Base-by-base conservation (phyloP, 108 stramenopile genomes). In the Craspedostauros australis region DNA sequence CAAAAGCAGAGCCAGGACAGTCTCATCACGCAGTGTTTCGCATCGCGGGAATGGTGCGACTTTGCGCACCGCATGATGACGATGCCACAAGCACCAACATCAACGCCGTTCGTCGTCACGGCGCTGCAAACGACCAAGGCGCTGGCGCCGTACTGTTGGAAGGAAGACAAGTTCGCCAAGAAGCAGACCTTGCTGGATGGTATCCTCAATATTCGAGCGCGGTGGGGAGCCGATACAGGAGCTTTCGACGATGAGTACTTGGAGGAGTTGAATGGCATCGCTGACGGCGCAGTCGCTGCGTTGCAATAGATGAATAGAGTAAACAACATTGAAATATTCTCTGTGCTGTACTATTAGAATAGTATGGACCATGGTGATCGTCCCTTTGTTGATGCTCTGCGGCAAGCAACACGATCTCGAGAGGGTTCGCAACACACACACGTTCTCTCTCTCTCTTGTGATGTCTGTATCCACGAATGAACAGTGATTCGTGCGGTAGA, bases 141-240 rank as follows among this genome's bases (percentile, higher is more conserved):
- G 18, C 26, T 84, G 45, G 73, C 66, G n/a, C 77, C 75, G 12
- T 57, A 41, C 39, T 86, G 84, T 52, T 66, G 52, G 51, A 57
- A 33, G n/a, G 49, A 52, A 7, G 53, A 39, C 9, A 30, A 8
- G 3, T 9, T 4, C 2, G 45, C 4, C 5, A 31, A 44, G 5
- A 21, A 36, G 14, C 2, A 5, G 12, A 29, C 57, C 3, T 11
- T 59, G 23, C 6, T 6, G 30, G 50, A 21, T 39, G 43, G 29
- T 5, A n/a, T n/a, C n/a, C n/a, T n/a, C n/a, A n/a, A n/a, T n/a
- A n/a, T 49, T 1, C 45, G 59, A 33, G 22, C 34, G 19, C 48
- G 33, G 46, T 50, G 39, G 39, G 36, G 48, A 6, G 24, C 4
- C 36, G 5, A 20, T 5, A 24, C 53, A 20, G 33, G 7, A 18